A percentile compares a stretch with the other conserved stretches of the same genome.
These are phyloP conservation scores for Lactarius sanguifluus DNA, from an alignment of 768 basidiomycete species.

Conservation along the genomic window DNA sequence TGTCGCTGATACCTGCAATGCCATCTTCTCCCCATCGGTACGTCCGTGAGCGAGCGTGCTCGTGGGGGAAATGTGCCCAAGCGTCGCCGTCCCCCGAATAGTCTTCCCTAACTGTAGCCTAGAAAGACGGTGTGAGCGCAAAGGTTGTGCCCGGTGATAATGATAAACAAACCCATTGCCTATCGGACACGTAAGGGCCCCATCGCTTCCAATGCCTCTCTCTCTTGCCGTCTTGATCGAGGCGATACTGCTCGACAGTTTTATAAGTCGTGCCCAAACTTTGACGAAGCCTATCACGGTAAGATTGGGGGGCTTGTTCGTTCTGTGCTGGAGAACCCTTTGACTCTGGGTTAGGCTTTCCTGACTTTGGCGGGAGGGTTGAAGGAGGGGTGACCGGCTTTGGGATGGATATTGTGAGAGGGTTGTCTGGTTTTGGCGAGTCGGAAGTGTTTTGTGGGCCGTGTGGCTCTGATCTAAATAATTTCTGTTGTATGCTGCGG, in stretches of 20 bases:
- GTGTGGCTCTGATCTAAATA: conserved; percentile 22
- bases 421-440: conserved; percentile 13
- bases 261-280: conserved; percentile 70
- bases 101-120: conserved; percentile 99
- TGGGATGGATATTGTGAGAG: conserved; percentile 72
- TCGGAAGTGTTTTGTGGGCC: conserved; percentile 32
- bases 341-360: conserved; percentile 8
- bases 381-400: conserved; percentile 46
- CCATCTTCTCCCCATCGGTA: conserved; percentile 99
- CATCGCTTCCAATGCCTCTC: conserved; percentile 97
- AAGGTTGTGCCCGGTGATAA: neutral
- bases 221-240: conserved; percentile 77
- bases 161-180: conserved; percentile 81
- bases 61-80: conserved; percentile 94
- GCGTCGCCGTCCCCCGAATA: conserved; percentile 96
- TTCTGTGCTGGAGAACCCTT: conserved; percentile 23
- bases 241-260: conserved; percentile 78
- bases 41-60: conserved; percentile 87
- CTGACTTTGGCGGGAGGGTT: conserved; percentile 20
- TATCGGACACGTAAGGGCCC: conserved; percentile 96
- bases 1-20: conserved; percentile 95
- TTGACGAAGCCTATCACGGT: conserved; percentile 65
- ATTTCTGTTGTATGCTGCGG: conserved; percentile 57
- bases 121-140: conserved; percentile 27
- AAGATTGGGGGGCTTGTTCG: conserved; percentile 36